These are phyloP conservation scores for Lipomyces starkeyi DNA, from an alignment of 805 yeast species.

Conservation along the genomic window DNA sequence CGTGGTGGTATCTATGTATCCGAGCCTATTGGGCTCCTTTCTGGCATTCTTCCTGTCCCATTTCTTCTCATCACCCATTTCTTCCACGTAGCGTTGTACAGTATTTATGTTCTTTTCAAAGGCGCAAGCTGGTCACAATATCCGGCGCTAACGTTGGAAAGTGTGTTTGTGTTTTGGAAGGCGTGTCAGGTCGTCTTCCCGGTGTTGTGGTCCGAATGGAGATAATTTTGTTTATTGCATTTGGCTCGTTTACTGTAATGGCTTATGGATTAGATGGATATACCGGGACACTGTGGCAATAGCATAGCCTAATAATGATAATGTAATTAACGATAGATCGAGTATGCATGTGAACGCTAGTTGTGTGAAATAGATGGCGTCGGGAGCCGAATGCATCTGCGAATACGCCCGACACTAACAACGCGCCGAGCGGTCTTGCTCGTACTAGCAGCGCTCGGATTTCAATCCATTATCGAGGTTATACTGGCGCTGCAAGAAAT, in stretches of 20 bases:
- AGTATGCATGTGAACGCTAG: neutral
- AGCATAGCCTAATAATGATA: neutral
- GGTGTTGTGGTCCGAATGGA: conserved; percentile 24
- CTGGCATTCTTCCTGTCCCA: conserved; percentile 83
- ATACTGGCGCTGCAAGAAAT: no score
- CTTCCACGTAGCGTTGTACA: conserved; percentile 86
- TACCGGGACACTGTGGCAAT: neutral
- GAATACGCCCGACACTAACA: no score
- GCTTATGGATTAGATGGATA: neutral
- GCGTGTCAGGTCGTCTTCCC: conserved; percentile 39
- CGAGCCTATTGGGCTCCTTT: conserved; percentile 81
- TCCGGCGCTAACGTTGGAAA: conserved; percentile 35
- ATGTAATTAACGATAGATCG: neutral
- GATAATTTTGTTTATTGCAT: neutral
- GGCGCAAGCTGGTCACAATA: conserved; percentile 28
- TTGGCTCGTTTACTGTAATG: neutral
- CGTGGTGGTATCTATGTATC: conserved; percentile 80
- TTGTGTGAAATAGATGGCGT: no score
- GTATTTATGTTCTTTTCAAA: conserved; percentile 52
- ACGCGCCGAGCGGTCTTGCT: no score
- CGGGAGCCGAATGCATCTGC: no score
- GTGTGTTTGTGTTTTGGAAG: conserved; percentile 32
- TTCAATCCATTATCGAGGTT: no score
- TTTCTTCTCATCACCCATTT: conserved; percentile 79
- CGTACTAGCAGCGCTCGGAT: no score